A percentile compares a stretch with the other conserved stretches of the same genome.
Evolutionary conservation across 805 yeast genomes (phyloP).

Genomic region (Starmerella stigmatis): DNA sequence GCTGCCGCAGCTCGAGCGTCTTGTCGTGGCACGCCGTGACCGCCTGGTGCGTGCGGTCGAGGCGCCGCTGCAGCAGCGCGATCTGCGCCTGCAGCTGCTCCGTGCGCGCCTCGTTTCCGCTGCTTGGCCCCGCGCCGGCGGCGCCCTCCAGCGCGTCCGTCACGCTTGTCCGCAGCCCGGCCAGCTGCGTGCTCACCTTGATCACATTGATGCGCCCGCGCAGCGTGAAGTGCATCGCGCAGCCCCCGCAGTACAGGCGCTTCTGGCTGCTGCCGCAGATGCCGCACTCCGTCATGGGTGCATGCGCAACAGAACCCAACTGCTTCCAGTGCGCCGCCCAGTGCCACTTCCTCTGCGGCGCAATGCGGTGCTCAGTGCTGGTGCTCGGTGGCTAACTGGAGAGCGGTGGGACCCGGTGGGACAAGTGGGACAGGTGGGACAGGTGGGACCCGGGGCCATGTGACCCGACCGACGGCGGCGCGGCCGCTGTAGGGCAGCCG

Average conservation of each 20-base stretch:
- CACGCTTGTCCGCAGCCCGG: conserved; percentile 15
- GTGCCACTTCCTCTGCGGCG: background rate
- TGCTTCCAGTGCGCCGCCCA: no score
- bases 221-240: conserved; percentile 20
- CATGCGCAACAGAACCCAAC: background rate
- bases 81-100: conserved; percentile 7
- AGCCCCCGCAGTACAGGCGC: conserved; percentile 24
- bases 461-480: no score
- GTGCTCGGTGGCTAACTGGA: no score
- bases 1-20: conserved; percentile 15
- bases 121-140: background rate
- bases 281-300: conserved; percentile 20
- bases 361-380: background rate
- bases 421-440: background rate
- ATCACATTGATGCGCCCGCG: conserved; percentile 24
- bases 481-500: no score
- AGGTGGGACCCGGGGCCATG: no score
- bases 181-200: conserved; percentile 21
- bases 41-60: conserved; percentile 17
- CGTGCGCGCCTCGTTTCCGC: background rate
- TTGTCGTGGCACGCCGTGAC: conserved; percentile 14
- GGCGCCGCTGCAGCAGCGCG: conserved; percentile 15
- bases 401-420: no score
- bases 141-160: conserved; percentile 11
- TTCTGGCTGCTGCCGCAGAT: conserved; percentile 22